phyloP scores from a whole-genome alignment of 371 early-diverging fungal species.

The Lichtheimia ramosa region DNA sequence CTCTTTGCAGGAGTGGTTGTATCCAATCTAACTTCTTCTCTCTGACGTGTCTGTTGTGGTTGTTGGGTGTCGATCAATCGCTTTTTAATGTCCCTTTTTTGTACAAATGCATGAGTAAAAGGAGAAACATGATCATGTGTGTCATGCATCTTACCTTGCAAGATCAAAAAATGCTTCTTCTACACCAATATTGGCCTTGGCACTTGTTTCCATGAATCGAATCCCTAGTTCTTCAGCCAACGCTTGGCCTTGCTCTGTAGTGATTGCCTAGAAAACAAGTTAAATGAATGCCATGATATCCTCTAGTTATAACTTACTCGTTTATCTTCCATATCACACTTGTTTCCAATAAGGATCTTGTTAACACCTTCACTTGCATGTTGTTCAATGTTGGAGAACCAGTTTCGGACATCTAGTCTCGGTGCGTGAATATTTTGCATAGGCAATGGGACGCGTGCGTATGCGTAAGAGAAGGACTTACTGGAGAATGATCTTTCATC shows the following conservation, averaged over 20 bases:
- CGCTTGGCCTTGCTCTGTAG: conserved; percentile 79
- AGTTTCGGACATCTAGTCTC: conserved; percentile 87
- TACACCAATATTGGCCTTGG: conserved; percentile 96
- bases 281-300: neutral
- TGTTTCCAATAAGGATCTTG: conserved; percentile 99
- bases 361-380: conserved; percentile 97
- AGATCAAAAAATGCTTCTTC: conserved; percentile 97
- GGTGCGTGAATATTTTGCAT: too few species aligned
- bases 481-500: conserved; percentile 96
- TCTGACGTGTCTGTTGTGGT: conserved; percentile 48
- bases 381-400: conserved; percentile 98
- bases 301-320: conserved; percentile 58
- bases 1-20: conserved; percentile 25
- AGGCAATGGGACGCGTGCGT: neutral
- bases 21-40: conserved; percentile 47
- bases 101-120: neutral
- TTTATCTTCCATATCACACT: conserved; percentile 92
- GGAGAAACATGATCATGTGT: neutral
- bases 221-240: conserved; percentile 88
- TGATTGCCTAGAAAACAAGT: conserved; percentile 50
- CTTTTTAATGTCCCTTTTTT: conserved; percentile 50
- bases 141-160: conserved; percentile 68
- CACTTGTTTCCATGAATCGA: conserved; percentile 94
- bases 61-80: conserved; percentile 54
- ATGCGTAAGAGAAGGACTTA: conserved; percentile 32